Evolutionary conservation across 208 protist genomes (phyloP), one percentile per base, ranked within the genome.

Genomic region (Tritrichomonas musculus): DNA sequence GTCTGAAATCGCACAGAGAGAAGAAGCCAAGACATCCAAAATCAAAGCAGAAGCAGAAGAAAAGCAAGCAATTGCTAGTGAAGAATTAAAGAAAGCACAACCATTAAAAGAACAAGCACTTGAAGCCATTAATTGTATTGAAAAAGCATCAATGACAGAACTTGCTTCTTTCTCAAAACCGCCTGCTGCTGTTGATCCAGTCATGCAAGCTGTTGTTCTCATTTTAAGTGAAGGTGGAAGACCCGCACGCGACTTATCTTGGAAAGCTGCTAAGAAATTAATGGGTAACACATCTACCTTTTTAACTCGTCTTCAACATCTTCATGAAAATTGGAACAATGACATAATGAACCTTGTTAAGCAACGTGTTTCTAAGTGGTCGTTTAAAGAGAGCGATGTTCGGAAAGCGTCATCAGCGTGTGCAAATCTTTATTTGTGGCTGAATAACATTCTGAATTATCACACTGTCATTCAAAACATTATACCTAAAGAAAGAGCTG

Each of bases 81-180:
- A 47, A 47, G 50, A 93, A 44, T 93, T 96, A 20, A 97, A 96
- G 17, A 97, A 97, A 93, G 98, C 98, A 13, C 96, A 98, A 95
- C 98, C 98, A n/a, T 95, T 97, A 30, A 97, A 99, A 27, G 95
- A 97, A 93, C 97, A 98, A 93, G 98, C 98, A 0, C 95, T 98
- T 36, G 97, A 96, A 0, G 98, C 98, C 1, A 96, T 99, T 49
- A 96, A 99, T 95, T 98, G 97, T 27, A 96, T 99, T n/a, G 97
- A 99, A 94, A 99, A 99, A 94, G 97, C 97, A 14, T 97, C 98
- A 72, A 97, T 99, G 57, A 96, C 97, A 25, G 98, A 99, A 96
- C 96, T 99, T 64, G 99, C 99, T 95, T 98, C 98, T 92, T 96
- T 99, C 41, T 97, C 96, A 69, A 98, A 97, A 94, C 98, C 98